phyloP scores from a whole-genome alignment of 176 grass and related monocot species.

The Ampelocalamus luodianensis region DNA sequence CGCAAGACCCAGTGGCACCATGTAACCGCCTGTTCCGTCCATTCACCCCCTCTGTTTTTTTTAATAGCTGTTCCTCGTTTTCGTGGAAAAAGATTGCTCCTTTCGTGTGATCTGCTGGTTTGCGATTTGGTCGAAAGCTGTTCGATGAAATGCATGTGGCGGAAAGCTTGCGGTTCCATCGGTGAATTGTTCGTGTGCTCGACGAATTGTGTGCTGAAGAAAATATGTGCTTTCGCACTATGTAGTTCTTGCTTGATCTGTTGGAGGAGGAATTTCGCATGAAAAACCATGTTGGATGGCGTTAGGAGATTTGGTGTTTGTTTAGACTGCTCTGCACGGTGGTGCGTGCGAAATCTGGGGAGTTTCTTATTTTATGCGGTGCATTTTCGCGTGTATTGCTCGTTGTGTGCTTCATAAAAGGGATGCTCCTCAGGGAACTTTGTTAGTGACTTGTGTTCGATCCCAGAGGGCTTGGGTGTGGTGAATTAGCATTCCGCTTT shows the following conservation, averaged over 20 bases:
- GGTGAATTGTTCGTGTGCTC: conserved; percentile 17
- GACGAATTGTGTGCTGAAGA: conserved; percentile 17
- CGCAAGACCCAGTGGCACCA: conserved; percentile 70
- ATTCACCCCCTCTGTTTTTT: background rate
- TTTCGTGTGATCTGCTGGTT: conserved; percentile 22
- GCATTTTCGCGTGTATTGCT: background rate
- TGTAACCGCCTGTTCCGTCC: conserved; percentile 36
- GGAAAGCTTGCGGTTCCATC: background rate
- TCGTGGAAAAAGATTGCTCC: background rate
- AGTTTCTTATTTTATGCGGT: background rate
- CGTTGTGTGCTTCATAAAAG: conserved; percentile 32
- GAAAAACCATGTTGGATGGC: background rate
- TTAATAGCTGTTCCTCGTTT: background rate
- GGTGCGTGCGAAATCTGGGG: background rate
- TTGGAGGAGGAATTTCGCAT: background rate
- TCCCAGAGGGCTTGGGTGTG: background rate
- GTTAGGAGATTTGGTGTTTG: background rate
- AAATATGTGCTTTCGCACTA: too few relatives aligned
- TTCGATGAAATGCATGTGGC: conserved; percentile 52
- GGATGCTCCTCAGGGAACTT: background rate
- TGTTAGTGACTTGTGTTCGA: background rate
- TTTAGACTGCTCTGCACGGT: background rate
- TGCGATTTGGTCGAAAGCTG: conserved; percentile 28
- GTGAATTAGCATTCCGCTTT: conserved; percentile 1
- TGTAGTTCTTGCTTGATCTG: too few relatives aligned